Evolutionary conservation across 768 basidiomycete genomes (phyloP).

Genomic region (Pleurotus cornucopiae): DNA sequence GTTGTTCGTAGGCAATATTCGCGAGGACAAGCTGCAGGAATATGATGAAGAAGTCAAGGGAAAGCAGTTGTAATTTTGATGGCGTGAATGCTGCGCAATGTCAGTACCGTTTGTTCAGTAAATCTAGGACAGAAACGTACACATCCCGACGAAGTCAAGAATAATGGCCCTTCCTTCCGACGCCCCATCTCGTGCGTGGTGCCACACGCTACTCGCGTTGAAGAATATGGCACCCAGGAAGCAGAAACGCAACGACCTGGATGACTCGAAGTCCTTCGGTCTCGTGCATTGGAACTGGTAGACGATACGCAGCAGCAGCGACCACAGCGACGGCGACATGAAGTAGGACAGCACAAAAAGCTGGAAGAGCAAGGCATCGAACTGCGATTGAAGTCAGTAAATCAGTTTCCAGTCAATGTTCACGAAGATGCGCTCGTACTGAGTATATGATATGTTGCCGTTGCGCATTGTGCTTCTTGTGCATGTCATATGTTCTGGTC

Average conservation of each 20-base stretch:
- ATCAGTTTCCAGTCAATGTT: too few relatives aligned
- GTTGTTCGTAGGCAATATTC: slow-evolving; percentile 65
- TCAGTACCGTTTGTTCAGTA: background rate
- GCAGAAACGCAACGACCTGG: slow-evolving; percentile 66
- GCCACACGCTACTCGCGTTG: slow-evolving; percentile 59
- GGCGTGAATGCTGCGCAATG: slow-evolving; percentile 34
- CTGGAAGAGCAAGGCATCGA: slow-evolving; percentile 69
- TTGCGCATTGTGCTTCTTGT: slow-evolving; percentile 59
- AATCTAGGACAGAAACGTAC: slow-evolving; percentile 34
- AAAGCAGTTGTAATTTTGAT: slow-evolving; percentile 61
- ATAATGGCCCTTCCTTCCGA: slow-evolving; percentile 59
- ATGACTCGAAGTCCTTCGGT: slow-evolving; percentile 63
- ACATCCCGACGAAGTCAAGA: slow-evolving; percentile 77
- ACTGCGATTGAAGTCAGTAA: slow-evolving; percentile 29
- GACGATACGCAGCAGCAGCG: slow-evolving; percentile 48
- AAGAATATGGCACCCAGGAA: slow-evolving; percentile 52
- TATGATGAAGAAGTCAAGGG: slow-evolving; percentile 66
- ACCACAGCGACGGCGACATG: slow-evolving; percentile 62
- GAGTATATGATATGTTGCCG: slow-evolving; percentile 68
- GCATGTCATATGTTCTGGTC: slow-evolving; percentile 43
- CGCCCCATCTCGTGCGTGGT: slow-evolving; percentile 49
- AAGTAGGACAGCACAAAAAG: slow-evolving; percentile 75
- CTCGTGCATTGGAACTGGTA: slow-evolving; percentile 64
- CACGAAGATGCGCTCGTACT: slow-evolving; percentile 31
- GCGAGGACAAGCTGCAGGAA: slow-evolving; percentile 62